Evolutionary conservation across 2,329 filamentous ascomycete species (phyloP).

Genomic region (Paecilomyces sp.): DNA sequence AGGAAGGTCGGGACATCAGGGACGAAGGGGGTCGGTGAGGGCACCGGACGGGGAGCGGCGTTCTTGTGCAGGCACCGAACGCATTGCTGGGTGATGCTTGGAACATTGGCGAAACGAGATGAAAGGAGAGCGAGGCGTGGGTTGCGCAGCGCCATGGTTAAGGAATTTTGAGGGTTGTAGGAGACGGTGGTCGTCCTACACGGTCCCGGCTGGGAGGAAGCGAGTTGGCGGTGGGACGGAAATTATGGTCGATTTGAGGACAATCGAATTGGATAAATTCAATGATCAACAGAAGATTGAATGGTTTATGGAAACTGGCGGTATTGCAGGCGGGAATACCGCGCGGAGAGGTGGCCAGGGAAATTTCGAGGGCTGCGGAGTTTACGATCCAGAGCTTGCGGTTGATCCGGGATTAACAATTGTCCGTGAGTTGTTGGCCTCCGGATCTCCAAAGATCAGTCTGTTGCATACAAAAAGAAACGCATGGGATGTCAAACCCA

Average conservation of each 20-base stretch:
- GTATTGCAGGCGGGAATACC: neutral
- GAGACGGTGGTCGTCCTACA: neutral
- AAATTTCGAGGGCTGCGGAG: slow-evolving; percentile 1
- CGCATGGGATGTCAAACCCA: neutral
- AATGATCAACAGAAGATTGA: neutral
- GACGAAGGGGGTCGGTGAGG: slow-evolving; percentile 73
- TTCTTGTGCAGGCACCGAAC: slow-evolving; percentile 37
- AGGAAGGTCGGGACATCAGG: slow-evolving; percentile 83
- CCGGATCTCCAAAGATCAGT: neutral
- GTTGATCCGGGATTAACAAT: slow-evolving; percentile 6
- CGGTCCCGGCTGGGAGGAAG: neutral
- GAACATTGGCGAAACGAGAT: slow-evolving; percentile 16
- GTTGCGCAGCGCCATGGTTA: slow-evolving; percentile 23
- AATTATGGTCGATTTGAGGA: neutral
- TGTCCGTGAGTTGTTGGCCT: neutral
- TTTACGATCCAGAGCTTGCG: neutral
- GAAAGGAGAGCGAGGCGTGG: slow-evolving; percentile 18
- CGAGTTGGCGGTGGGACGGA: neutral
- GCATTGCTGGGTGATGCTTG: slow-evolving; percentile 21
- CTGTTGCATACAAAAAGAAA: neutral
- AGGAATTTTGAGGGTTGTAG: slow-evolving; percentile 1
- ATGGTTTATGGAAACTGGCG: neutral
- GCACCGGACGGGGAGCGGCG: slow-evolving; percentile 43
- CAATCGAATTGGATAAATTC: neutral
- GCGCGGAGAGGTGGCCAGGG: neutral